Base-by-base conservation (phyloP, 2,329 filamentous ascomycete genomes). In the Periconia sp. region DNA sequence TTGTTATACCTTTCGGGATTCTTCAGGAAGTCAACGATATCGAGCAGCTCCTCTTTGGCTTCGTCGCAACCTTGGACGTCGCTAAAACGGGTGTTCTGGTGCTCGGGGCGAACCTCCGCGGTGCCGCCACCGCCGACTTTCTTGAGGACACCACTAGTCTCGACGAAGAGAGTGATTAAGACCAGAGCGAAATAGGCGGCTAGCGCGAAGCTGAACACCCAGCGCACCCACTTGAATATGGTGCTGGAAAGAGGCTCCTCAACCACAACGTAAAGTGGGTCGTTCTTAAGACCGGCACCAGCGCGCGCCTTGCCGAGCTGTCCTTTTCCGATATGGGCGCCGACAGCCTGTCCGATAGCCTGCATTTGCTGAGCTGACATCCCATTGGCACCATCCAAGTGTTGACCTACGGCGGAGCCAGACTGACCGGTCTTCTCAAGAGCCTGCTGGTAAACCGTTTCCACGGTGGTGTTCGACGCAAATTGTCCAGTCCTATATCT, bases 61-160 rank as follows among this genome's bases (percentile, higher is more conserved):
- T 99, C 95, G 53, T 97, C 92, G 57, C 92, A 97, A 38, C 94
- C 94, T 66, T 99, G 94, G 5, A 99, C 94, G 67, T 99, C 94
- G 44, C 80, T 81, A 74, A 99, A 99, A 33, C 89, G 85, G 15
- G 91, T 91, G 45, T 83, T 96, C 69, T 99, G 94, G 59, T 92
- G 86, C 70, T 97, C 89, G 6, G 94, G 87, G 68, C 95, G 92
- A 48, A 92, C 91, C 72, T 99, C 91, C 48, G 88, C 89, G 57
- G 85, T 85, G 43, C 86, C 82, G 2, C 79, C 71, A 38, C 84
- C 85, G 10, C 86, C 84, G 8, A 91, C 85, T 48, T 90, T 92
- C 71, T 90, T 91, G 57, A 95, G 75, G 8, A 87, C 77, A 51
- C 88, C 88, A 39, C 91, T 82, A 22, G 84, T 84, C 69, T 99